Conservation (phyloP, 148 eudicot genomes). For the Nepenthes gracilis region DNA sequence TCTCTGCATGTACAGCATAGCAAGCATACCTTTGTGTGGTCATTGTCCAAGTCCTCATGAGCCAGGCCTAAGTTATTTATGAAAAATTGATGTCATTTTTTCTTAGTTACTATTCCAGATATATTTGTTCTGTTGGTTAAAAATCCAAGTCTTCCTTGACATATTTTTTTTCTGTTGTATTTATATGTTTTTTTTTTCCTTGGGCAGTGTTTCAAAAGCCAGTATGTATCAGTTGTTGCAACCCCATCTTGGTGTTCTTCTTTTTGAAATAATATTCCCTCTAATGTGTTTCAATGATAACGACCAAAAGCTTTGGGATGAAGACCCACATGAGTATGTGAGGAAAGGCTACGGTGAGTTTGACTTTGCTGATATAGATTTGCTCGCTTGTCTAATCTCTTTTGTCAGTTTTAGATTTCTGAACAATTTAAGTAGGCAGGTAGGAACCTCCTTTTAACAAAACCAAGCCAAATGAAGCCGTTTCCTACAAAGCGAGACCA, state of each 20-base stretch:
- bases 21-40: too few relatives aligned
- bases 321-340: constrained; percentile 98
- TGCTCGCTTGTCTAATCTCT: not conserved
- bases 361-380: not conserved
- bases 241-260: constrained; percentile 76
- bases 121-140: too few relatives aligned
- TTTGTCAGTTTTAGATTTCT: not conserved
- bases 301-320: constrained; percentile 96
- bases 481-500: too few relatives aligned
- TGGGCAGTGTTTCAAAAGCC: constrained; percentile 74
- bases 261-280: constrained; percentile 90
- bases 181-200: constrained; percentile 4
- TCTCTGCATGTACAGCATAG: too few relatives aligned
- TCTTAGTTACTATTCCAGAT: too few relatives aligned
- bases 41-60: too few relatives aligned
- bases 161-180: too few relatives aligned
- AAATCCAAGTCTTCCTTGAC: too few relatives aligned
- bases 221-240: constrained; percentile 85
- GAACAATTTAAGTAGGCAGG: not conserved
- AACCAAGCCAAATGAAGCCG: too few relatives aligned
- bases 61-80: too few relatives aligned
- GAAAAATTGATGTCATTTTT: too few relatives aligned
- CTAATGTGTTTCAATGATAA: constrained; percentile 95
- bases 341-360: constrained; percentile 97
- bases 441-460: too few relatives aligned